These are phyloP conservation scores for Rhizophora mangle DNA, from an alignment of 345 rosid genomes.

Conservation along the genomic window DNA sequence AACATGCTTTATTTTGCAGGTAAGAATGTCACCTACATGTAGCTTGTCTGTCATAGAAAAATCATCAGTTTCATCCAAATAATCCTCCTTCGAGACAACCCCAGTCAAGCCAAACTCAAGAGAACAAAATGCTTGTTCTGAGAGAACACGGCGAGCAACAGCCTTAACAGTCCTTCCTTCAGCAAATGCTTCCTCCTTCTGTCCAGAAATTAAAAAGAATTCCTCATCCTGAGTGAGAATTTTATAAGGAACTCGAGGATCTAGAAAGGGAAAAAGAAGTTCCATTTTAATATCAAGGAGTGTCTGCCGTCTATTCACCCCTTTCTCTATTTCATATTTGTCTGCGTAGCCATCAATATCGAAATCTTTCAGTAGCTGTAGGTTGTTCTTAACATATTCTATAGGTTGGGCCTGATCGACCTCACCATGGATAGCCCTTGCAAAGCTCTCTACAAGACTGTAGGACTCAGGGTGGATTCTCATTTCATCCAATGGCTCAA, in stretches of 20 bases:
- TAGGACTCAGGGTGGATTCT: slow-evolving; percentile 18
- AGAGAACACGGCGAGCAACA: background rate
- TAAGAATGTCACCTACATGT: slow-evolving; percentile 6
- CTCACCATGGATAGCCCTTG: background rate
- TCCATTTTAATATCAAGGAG: slow-evolving; percentile 12
- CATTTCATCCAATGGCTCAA: slow-evolving; percentile 10
- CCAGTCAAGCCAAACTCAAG: slow-evolving; percentile 16
- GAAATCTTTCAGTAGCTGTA: background rate
- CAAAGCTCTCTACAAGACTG: slow-evolving; percentile 11
- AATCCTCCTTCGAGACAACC: slow-evolving; percentile 12
- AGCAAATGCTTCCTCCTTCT: slow-evolving; percentile 13
- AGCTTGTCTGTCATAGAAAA: slow-evolving; percentile 7
- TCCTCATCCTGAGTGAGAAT: slow-evolving; percentile 9
- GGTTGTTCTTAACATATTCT: background rate
- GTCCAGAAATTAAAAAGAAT: slow-evolving; percentile 10
- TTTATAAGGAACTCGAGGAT: background rate
- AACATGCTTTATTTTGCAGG: slow-evolving; percentile 12
- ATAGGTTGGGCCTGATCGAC: slow-evolving; percentile 2
- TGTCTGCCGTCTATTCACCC: slow-evolving; percentile 3
- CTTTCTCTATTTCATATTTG: slow-evolving; percentile 1
- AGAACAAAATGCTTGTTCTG: slow-evolving; percentile 11
- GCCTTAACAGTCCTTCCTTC: slow-evolving; percentile 13
- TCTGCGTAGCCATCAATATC: slow-evolving; percentile 12
- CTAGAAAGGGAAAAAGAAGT: slow-evolving; percentile 10
- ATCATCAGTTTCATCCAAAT: slow-evolving; percentile 8